phyloP scores from a whole-genome alignment of 2,329 filamentous ascomycete genomes.

The Venturia aucupariae region DNA sequence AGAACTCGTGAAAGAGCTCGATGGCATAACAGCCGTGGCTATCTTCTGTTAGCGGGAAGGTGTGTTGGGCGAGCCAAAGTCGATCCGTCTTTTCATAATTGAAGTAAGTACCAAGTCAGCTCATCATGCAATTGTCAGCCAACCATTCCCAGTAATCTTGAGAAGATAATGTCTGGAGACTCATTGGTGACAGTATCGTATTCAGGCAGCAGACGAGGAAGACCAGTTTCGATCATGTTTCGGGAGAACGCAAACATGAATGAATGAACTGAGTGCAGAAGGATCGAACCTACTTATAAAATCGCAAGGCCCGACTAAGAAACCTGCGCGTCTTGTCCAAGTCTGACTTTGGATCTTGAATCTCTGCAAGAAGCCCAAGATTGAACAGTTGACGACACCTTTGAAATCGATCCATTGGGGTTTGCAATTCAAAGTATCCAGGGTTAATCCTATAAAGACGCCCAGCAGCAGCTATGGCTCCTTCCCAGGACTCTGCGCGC shows the following conservation, averaged over 20 bases:
- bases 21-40: slow-evolving; percentile 9
- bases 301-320: neutral
- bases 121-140: too few species aligned
- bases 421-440: slow-evolving; percentile 5
- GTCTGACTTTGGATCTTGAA: slow-evolving; percentile 6
- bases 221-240: neutral
- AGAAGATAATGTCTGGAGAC: too few species aligned
- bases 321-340: neutral
- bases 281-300: neutral
- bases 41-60: neutral
- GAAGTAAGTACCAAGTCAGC: too few species aligned
- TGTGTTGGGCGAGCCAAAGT: neutral
- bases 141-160: too few species aligned
- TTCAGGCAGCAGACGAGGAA: neutral
- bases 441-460: slow-evolving; percentile 5
- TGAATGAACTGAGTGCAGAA: neutral
- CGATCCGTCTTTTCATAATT: too few species aligned
- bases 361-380: slow-evolving; percentile 6
- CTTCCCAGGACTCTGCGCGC: slow-evolving; percentile 5
- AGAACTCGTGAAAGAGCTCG: slow-evolving; percentile 15
- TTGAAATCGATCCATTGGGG: slow-evolving; percentile 10
- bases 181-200: too few species aligned
- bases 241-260: neutral
- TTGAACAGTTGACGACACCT: slow-evolving; percentile 12
- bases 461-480: neutral